These are phyloP conservation scores for Helichrysum umbraculigerum DNA, from an alignment of 129 eudicot species.

Conservation along the genomic window DNA sequence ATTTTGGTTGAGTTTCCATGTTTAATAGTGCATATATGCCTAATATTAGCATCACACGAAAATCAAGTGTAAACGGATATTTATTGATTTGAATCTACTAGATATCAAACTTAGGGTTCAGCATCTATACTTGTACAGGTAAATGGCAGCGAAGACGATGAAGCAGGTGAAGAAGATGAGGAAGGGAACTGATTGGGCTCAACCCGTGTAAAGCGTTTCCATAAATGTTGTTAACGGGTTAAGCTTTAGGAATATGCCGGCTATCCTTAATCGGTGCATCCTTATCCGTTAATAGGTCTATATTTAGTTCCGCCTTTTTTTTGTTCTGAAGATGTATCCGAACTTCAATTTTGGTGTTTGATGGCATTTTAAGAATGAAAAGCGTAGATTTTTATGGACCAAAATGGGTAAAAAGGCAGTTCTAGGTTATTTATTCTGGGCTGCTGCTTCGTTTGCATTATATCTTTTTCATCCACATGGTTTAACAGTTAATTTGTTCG, in stretches of 20 bases:
- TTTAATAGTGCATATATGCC: neutral
- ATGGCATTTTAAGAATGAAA: constrained; percentile 3
- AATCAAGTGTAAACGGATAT: neutral
- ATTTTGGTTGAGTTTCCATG: neutral
- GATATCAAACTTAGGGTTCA: neutral
- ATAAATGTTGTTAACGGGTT: neutral
- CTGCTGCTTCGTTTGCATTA: neutral
- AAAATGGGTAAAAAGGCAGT: neutral
- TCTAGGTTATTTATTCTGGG: neutral
- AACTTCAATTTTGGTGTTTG: constrained; percentile 1
- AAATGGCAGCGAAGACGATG: neutral
- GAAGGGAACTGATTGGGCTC: neutral
- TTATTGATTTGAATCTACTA: neutral
- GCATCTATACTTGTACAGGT: neutral
- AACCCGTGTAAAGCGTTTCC: neutral
- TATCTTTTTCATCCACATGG: no score
- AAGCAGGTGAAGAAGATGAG: neutral
- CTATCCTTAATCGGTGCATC: neutral
- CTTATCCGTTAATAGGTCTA: neutral
- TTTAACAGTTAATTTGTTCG: no score
- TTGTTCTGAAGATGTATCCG: neutral
- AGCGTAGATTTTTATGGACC: neutral
- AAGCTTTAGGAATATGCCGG: constrained; percentile 1
- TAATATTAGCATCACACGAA: neutral
- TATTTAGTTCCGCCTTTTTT: neutral